Evolutionary conservation across 208 protist species (phyloP).

Genomic region (Trypanosoma theileri): DNA sequence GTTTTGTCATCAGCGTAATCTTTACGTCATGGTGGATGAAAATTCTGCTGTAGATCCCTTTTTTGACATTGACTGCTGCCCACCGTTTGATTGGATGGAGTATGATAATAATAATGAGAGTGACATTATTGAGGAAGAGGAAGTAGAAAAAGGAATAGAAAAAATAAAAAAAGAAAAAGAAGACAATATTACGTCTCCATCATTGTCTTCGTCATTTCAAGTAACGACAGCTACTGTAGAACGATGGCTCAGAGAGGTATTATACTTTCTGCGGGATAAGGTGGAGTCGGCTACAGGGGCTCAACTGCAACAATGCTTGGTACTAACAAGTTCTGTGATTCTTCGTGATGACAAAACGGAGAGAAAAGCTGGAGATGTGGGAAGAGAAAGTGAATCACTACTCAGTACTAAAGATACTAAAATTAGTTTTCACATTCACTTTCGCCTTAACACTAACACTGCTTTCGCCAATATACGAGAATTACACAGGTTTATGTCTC

Average conservation of each 20-base stretch:
- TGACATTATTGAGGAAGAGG: background rate
- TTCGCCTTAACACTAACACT: conserved; percentile 44
- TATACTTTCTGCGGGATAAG: conserved; percentile 36
- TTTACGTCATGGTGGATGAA: conserved; percentile 83
- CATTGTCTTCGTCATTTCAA: background rate
- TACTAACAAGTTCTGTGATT: conserved; percentile 67
- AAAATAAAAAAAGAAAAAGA: background rate
- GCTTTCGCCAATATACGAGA: conserved; percentile 54
- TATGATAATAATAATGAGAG: background rate
- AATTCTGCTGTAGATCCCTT: conserved; percentile 70
- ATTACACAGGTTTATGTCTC: conserved; percentile 59
- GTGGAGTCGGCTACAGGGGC: conserved; percentile 41
- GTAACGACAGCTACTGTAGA: conserved; percentile 33
- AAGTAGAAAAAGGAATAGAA: background rate
- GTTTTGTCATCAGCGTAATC: conserved; percentile 42
- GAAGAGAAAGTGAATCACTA: background rate
- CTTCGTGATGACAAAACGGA: conserved; percentile 18
- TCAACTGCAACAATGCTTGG: conserved; percentile 45
- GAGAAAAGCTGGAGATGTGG: background rate
- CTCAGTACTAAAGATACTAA: conserved; percentile 36
- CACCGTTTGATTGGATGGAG: conserved; percentile 13
- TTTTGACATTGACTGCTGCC: conserved; percentile 79
- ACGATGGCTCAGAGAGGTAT: conserved; percentile 35
- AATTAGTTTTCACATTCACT: conserved; percentile 84
- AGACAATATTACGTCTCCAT: background rate